Percentiles rank a stretch among this genome's conserved stretches.
Conservation (phyloP, 768 basidiomycete genomes). For the Pisolithus tinctorius region DNA sequence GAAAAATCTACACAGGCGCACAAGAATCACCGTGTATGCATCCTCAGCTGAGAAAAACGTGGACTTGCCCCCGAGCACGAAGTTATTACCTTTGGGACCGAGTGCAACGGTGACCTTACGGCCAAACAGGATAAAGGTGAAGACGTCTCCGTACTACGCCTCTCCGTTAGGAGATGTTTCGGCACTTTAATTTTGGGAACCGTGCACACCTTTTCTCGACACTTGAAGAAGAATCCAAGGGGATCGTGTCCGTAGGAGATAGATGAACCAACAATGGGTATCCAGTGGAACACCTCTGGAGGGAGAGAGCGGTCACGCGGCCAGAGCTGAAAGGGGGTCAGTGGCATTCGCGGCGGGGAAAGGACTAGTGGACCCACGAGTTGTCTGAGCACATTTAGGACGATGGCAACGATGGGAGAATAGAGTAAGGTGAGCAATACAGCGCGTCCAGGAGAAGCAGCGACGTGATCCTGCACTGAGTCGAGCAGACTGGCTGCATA, state of each 20-base stretch:
- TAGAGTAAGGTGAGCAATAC: constrained; percentile 47
- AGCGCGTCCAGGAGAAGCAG: constrained; percentile 20
- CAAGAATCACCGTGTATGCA: constrained; percentile 72
- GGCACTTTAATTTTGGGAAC: background rate
- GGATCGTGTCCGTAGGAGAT: constrained; percentile 90
- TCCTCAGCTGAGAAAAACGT: constrained; percentile 92
- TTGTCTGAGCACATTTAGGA: constrained; percentile 74
- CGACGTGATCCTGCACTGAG: constrained; percentile 13
- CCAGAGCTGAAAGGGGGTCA: constrained; percentile 40
- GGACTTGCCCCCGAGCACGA: constrained; percentile 90
- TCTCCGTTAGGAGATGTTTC: background rate
- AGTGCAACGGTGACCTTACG: constrained; percentile 87
- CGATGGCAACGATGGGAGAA: constrained; percentile 58
- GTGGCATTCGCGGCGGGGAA: background rate
- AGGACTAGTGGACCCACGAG: constrained; percentile 41
- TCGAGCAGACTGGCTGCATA: constrained; percentile 18
- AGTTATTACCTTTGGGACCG: constrained; percentile 88
- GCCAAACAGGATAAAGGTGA: constrained; percentile 90
- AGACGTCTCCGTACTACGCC: constrained; percentile 87
- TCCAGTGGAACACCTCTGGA: constrained; percentile 88
- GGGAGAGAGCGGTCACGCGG: constrained; percentile 70
- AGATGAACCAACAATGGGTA: constrained; percentile 89
- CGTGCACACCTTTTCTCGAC: constrained; percentile 62
- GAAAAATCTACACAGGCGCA: background rate
- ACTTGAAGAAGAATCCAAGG: constrained; percentile 75